Conservation (phyloP, 148 eudicot genomes). For the Vaccinium macrocarpon region DNA sequence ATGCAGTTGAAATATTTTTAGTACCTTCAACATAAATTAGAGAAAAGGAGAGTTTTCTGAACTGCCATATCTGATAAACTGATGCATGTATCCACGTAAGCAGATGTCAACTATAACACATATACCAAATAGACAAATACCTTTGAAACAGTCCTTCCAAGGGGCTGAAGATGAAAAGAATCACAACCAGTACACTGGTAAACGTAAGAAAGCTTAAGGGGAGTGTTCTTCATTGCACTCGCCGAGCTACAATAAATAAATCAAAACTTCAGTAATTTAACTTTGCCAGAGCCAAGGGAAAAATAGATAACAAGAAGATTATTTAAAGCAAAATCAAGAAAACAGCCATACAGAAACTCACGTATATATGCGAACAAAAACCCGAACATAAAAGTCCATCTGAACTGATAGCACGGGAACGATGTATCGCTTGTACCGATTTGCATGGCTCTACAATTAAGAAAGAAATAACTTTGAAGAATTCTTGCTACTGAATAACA, state of each 20-base stretch:
- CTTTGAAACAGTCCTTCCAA: slow-evolving; percentile 88
- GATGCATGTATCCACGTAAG: neutral
- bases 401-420: slow-evolving; percentile 87
- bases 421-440: slow-evolving; percentile 91
- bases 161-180: slow-evolving; percentile 92
- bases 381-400: slow-evolving; percentile 90
- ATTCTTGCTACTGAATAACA: neutral
- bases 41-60: no score
- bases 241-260: slow-evolving; percentile 66
- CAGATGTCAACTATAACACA: neutral
- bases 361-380: slow-evolving; percentile 94
- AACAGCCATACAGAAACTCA: slow-evolving; percentile 32
- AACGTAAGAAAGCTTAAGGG: slow-evolving; percentile 86
- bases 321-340: slow-evolving; percentile 9
- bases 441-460: slow-evolving; percentile 89
- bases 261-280: slow-evolving; percentile 6
- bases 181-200: slow-evolving; percentile 96
- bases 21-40: neutral
- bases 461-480: neutral
- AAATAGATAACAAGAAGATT: neutral
- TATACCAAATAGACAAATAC: slow-evolving; percentile 29
- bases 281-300: neutral
- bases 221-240: slow-evolving; percentile 95
- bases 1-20: neutral
- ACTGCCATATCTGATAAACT: neutral